Evolutionary conservation across 371 early-diverging fungal genomes (phyloP), one percentile per base, ranked within the genome.

Genomic region (Mortierella sp.): DNA sequence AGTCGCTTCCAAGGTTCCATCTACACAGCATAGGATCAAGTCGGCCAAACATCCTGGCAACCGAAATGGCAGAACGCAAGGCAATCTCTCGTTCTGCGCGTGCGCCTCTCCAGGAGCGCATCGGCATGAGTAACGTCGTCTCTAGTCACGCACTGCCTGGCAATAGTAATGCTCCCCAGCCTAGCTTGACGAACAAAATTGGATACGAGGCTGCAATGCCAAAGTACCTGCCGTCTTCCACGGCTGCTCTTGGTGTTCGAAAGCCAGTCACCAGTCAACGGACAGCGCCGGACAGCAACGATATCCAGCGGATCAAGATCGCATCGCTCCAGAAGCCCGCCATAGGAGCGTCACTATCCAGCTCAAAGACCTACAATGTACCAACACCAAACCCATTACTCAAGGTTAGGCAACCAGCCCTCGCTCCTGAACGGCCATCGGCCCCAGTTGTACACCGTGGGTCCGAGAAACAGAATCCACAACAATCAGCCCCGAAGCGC

Each of bases 291-390:
- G 21, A 40, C 7, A 60, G 64, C 31, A 71, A 50, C 44, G 65
- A 58, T 31, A 1, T 22, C 34, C 41, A 50, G 16, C 60, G 55
- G 9, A 41, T 13, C 16, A 61, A 61, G 49, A 46, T 62, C 7
- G 73, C 67, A n/a, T 43, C 66, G 29, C 57, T 54, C 22, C 72
- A 72, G 24, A 66, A 61, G 49, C 58, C 66, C 1, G 29, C 43
- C 10, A 13, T 37, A 8, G 28, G 39, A 8, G 17, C 24, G 19
- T 49, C 27, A 39, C n/a, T 54, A 4, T 13, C 50, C 0, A 59
- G 51, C 21, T 4, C 22, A 43, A 57, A 48, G 21, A 24, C 46
- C 19, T 44, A 27, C 17, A 17, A 31, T 6, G 52, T 17, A 29
- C 13, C 40, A 8, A 24, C 34, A 7, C 17, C 53, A 16, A 27